Evolutionary conservation across 2,329 filamentous ascomycete genomes (phyloP), one percentile per base, ranked within the genome.

Genomic region (Aspergillus vadensis): DNA sequence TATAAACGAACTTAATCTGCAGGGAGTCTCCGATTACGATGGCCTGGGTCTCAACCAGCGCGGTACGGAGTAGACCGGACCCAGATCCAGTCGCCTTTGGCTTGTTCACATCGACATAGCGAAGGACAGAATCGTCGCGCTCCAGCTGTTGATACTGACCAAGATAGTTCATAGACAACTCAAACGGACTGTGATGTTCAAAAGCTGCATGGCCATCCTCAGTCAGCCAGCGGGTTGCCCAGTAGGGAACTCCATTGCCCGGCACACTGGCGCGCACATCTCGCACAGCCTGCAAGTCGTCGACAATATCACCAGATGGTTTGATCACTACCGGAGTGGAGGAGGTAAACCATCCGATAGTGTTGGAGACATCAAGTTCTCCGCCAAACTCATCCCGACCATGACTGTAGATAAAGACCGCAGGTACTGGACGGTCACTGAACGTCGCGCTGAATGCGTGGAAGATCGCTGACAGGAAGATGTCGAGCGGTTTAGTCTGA

Each of bases 31-130:
- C 47, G 7, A 50, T 30, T 5, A 50, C 47, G 12, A 50, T 50
- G 9, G 47, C 47, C n/a, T 50, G 47, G 0, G 47, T 50, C 15
- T 50, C 47, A 15, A 50, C 47, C 47, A 50, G 25, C 47, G 47
- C 47, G 15, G 47, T 77, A 76, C 54, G 80, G 84, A 62, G 80
- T 82, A 30, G 79, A 81, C 53, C 70, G 69, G 19, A 73, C 74
- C 17, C 52, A 49, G 71, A 72, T 23, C 57, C 49, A 51, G 47
- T 50, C 8, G 47, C 47, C 47, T 50, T 50, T n/a, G 47, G 47
- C 47, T 50, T 50, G 15, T 50, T 30, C 7, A 50, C 47, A 2
- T 50, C 47, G 15, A 50, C 47, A 17, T 50, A 50, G 2, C 47
- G 25, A 10, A 50, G 47, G 0, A 50, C 47, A 3, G 47, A 50